Conservation (phyloP, 768 basidiomycete species). For the Leccinum subtestaceum region DNA sequence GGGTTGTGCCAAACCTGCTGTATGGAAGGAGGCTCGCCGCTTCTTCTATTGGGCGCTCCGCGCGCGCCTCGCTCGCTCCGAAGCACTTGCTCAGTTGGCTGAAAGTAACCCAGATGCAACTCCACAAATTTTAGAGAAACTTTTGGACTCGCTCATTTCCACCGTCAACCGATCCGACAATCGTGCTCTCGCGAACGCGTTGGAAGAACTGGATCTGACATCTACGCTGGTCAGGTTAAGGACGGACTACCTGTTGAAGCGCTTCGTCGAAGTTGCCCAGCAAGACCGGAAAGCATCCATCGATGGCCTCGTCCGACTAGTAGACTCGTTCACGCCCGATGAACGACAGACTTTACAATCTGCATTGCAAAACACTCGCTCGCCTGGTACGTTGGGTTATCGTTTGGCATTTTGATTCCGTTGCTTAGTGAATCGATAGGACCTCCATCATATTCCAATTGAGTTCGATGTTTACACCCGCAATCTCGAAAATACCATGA, state of each 20-base stretch:
- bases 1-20: constrained; percentile 82
- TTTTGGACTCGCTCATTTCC: constrained; percentile 62
- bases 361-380: constrained; percentile 59
- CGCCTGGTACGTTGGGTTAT: constrained; percentile 49
- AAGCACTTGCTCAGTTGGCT: constrained; percentile 58
- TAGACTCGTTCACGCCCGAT: constrained; percentile 70
- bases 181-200: constrained; percentile 55
- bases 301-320: constrained; percentile 67
- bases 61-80: constrained; percentile 70
- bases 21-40: constrained; percentile 87
- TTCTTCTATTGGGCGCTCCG: constrained; percentile 94
- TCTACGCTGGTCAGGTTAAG: constrained; percentile 62
- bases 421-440: constrained; percentile 25
- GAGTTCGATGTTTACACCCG: constrained; percentile 3
- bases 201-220: constrained; percentile 71
- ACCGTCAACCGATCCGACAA: constrained; percentile 52
- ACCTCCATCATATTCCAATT: constrained; percentile 41
- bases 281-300: constrained; percentile 77
- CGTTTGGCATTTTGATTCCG: neutral
- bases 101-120: constrained; percentile 72
- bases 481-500: constrained; percentile 5
- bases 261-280: constrained; percentile 63
- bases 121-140: constrained; percentile 59
- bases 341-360: constrained; percentile 61
- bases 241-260: constrained; percentile 64